phyloP scores from a whole-genome alignment of 2,329 filamentous ascomycete species.

The Scedosporium aurantiacum region DNA sequence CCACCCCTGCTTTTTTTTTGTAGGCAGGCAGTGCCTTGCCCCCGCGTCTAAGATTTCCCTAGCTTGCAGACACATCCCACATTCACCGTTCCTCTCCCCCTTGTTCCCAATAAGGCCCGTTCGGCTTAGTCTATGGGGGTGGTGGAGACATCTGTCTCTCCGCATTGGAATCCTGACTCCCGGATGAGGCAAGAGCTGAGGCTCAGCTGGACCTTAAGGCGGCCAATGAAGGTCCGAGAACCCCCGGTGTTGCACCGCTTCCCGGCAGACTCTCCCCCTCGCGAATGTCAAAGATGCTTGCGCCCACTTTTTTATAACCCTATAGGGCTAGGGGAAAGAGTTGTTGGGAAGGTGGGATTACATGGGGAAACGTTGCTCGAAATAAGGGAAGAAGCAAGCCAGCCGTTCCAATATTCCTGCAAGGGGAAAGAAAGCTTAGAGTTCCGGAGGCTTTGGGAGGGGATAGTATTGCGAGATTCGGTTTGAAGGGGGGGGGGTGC shows the following conservation, averaged over 20 bases:
- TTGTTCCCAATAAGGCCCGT: no score
- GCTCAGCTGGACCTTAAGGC: not conserved
- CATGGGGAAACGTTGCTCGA: not conserved
- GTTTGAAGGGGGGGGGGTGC: no score
- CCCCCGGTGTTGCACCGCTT: not conserved
- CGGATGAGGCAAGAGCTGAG: not conserved
- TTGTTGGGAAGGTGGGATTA: not conserved
- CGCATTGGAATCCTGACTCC: not conserved
- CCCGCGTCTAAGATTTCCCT: not conserved
- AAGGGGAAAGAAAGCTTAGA: not conserved
- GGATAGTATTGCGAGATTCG: no score
- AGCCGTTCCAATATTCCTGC: slow-evolving; percentile 1
- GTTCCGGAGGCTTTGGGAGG: not conserved
- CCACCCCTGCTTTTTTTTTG: no score
- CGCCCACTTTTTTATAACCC: not conserved
- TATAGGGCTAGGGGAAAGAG: not conserved
- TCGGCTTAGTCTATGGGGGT: not conserved
- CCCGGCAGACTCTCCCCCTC: not conserved
- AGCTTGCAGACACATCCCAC: not conserved
- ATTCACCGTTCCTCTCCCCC: no score
- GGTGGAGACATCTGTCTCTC: not conserved
- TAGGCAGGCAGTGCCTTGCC: no score
- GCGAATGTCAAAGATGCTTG: not conserved
- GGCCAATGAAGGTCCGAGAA: not conserved
- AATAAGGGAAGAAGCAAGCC: not conserved